phyloP scores from a whole-genome alignment of 257 asterid genomes.

The Apocynum venetum region DNA sequence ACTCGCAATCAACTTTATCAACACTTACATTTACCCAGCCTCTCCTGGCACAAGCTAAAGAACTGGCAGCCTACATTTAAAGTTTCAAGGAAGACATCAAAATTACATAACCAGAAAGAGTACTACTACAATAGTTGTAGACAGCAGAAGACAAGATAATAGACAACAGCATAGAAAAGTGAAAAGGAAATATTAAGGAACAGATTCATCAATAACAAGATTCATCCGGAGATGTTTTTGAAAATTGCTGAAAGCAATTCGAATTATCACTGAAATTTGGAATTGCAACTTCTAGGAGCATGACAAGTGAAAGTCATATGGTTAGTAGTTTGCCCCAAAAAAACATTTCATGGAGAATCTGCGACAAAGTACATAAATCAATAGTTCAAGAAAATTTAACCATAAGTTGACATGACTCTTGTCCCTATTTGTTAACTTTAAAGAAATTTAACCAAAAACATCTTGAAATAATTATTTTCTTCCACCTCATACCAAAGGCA shows the following conservation, averaged over 20 bases:
- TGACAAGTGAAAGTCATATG: not conserved
- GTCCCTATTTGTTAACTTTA: not conserved
- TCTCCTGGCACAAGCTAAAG: slow-evolving; percentile 93
- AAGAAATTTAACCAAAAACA: not conserved
- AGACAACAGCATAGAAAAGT: not conserved
- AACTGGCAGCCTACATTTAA: slow-evolving; percentile 70
- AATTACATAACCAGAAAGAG: slow-evolving; percentile 1
- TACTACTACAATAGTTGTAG: slow-evolving; percentile 15
- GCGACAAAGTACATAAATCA: not conserved
- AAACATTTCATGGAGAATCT: not conserved
- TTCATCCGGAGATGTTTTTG: not conserved
- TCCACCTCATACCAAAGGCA: not conserved
- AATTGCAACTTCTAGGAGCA: not conserved
- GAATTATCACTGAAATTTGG: not conserved
- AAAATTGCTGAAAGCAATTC: not conserved
- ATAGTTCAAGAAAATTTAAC: not conserved
- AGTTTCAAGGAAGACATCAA: slow-evolving; percentile 12
- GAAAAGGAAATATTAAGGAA: not conserved
- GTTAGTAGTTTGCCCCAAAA: not conserved
- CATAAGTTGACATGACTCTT: not conserved
- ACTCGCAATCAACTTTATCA: slow-evolving; percentile 89
- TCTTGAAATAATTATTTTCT: not conserved
- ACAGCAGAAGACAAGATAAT: not conserved
- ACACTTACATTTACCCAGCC: slow-evolving; percentile 94
- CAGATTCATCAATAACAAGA: not conserved